phyloP scores from a whole-genome alignment of 257 asterid species.

The Knoxia roxburghii region DNA sequence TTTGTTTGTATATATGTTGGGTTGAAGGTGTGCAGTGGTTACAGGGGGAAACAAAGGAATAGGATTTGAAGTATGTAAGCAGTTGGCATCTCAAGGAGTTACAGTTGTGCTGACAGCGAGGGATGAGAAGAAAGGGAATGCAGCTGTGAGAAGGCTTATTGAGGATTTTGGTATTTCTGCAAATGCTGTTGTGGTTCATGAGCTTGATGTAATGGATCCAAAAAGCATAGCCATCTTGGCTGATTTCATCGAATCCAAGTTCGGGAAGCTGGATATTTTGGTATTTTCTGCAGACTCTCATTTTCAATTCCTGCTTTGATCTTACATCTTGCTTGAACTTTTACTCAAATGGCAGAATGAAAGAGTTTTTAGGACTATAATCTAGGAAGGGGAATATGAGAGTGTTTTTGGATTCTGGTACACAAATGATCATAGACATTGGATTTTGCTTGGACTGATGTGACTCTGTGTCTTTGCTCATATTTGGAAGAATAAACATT shows the following conservation, averaged over 20 bases:
- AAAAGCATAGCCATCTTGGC: constrained; percentile 14
- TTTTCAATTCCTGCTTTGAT: neutral
- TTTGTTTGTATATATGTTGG: neutral
- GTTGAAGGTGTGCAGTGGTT: constrained; percentile 26
- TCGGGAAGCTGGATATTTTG: constrained; percentile 32
- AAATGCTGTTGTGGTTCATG: constrained; percentile 22
- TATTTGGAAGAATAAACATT: too few relatives aligned
- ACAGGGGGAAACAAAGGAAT: constrained; percentile 42
- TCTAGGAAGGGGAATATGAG: neutral
- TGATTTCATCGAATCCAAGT: constrained; percentile 18
- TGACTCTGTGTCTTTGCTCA: too few relatives aligned
- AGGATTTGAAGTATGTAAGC: constrained; percentile 31
- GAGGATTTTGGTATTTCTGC: constrained; percentile 8
- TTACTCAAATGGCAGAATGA: neutral
- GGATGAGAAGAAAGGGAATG: constrained; percentile 22
- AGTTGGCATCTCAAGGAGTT: constrained; percentile 21
- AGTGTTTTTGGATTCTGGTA: neutral
- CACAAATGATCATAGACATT: neutral
- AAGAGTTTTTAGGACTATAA: neutral
- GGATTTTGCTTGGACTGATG: neutral
- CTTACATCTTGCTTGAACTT: neutral
- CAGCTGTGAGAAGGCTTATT: constrained; percentile 21
- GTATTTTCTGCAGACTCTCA: constrained; percentile 2
- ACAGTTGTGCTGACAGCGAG: constrained; percentile 31
- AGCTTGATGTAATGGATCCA: constrained; percentile 28